Evolutionary conservation across 805 yeast species (phyloP), one percentile per base, ranked within the genome.

Genomic region (Wickerhamomyces tratensis): DNA sequence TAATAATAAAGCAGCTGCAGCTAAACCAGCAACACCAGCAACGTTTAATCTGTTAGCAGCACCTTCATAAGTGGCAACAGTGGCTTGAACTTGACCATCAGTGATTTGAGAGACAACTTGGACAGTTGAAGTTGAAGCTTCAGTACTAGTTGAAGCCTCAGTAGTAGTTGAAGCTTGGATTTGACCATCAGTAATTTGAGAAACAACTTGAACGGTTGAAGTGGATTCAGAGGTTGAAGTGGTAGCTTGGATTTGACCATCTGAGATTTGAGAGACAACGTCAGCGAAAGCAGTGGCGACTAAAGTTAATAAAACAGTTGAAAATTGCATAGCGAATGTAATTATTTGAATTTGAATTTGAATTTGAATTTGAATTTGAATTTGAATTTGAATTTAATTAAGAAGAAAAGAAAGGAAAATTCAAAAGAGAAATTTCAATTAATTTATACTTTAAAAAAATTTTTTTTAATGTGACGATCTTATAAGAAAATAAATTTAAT

Each of bases 41-140:
- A 31, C 34, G 34, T 31, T 31, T 13, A 31, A 31, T 12, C 11
- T 31, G 34, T 31, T 31, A 31, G 14, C 34, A 31, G n/a, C 34
- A 31, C 34, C 34, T 11, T 9, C n/a, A 13, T 31, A 31, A 12
- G 34, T 31, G 35, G 60, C 51, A 15, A 54, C 39, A 33, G 51
- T 40, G 39, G 54, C 68, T 54, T 68, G 74, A 43, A 65, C 60
- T 50, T 68, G 71, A 42, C 74, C 74, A 51, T 71, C 76, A 40
- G 68, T 67, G 43, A 70, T 69, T 52, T 70, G 76, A 56, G 71
- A 56, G 33, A 69, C 58, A 36, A 64, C 71, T 39, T 65, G 57
- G 33, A 68, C 61, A 38, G 64, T 51, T 36, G 61, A 50, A 20
- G 65, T 49, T 31, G 68, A 46, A 45, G 72, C n/a, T n/a, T n/a